Evolutionary conservation across 257 asterid species (phyloP).

Genomic region (Thymus quinquecostatus): DNA sequence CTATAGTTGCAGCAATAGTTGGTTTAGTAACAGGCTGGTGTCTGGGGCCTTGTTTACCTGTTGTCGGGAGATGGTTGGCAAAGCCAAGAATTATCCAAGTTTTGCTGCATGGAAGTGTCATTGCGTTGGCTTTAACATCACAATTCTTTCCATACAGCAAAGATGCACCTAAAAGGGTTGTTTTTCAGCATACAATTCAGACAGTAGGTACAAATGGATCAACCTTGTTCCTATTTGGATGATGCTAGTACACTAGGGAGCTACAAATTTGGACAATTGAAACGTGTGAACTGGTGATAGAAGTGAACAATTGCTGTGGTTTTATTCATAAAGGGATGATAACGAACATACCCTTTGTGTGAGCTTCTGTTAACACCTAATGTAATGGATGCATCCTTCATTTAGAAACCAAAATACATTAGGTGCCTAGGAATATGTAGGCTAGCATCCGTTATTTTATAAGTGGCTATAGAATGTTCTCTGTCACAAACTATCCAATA

Average conservation of each 20-base stretch:
- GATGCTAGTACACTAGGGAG: slow-evolving; percentile 2
- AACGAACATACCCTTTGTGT: not conserved
- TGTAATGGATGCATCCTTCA: not conserved
- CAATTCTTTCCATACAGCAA: slow-evolving; percentile 95
- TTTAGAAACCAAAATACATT: too few species aligned
- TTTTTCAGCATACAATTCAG: slow-evolving; percentile 81
- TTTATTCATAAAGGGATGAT: not conserved
- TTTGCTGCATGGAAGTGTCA: slow-evolving; percentile 70
- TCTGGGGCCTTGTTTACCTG: slow-evolving; percentile 86
- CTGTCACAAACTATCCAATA: not conserved
- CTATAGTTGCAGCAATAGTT: slow-evolving; percentile 70
- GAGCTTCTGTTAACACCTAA: not conserved
- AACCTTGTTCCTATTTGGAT: slow-evolving; percentile 14
- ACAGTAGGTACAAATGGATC: slow-evolving; percentile 60
- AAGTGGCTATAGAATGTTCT: slow-evolving; percentile 12
- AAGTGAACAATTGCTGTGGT: slow-evolving; percentile 9
- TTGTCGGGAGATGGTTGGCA: slow-evolving; percentile 79
- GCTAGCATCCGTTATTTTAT: not conserved
- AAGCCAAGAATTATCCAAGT: slow-evolving; percentile 59
- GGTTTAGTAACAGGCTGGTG: slow-evolving; percentile 95
- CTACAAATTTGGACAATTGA: slow-evolving; percentile 10
- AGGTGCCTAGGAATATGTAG: not conserved
- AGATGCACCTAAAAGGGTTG: slow-evolving; percentile 92
- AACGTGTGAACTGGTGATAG: not conserved
- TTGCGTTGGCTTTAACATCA: slow-evolving; percentile 83